These are phyloP conservation scores for Pterothamnion heteromorphum DNA, from an alignment of 31 red algal genomes.

Conservation along the genomic window DNA sequence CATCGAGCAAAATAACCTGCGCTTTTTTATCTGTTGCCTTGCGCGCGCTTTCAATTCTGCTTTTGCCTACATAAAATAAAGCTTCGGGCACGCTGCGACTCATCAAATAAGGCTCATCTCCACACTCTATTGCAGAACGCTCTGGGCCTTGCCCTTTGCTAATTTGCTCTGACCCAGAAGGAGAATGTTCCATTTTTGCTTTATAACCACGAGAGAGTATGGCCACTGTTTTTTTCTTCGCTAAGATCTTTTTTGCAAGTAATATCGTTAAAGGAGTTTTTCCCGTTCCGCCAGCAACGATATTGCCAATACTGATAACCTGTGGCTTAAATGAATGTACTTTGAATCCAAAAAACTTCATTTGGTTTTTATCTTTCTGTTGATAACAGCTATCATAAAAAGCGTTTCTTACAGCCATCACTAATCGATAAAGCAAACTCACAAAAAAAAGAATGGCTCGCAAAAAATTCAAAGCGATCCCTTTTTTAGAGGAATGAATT, in stretches of 20 bases:
- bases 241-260: neutral
- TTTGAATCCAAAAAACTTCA: no score
- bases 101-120: constrained; percentile 10
- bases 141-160: neutral
- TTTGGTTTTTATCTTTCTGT: no score
- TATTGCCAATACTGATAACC: constrained; percentile 7
- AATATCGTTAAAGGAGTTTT: neutral
- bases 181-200: neutral
- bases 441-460: no score
- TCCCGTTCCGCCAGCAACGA: neutral
- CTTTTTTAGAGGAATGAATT: no score
- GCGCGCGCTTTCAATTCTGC: neutral
- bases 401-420: no score
- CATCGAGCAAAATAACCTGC: neutral
- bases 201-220: constrained; percentile 3
- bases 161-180: neutral
- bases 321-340: neutral
- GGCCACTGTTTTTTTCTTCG: neutral
- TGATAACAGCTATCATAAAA: no score
- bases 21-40: neutral
- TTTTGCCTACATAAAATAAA: neutral
- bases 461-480: no score
- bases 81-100: neutral
- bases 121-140: neutral
- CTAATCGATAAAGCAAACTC: no score